A percentile compares a stretch with the other conserved stretches of the same genome.
phyloP scores from a whole-genome alignment of 768 basidiomycete genomes.

The Filobasidium wieringae region DNA sequence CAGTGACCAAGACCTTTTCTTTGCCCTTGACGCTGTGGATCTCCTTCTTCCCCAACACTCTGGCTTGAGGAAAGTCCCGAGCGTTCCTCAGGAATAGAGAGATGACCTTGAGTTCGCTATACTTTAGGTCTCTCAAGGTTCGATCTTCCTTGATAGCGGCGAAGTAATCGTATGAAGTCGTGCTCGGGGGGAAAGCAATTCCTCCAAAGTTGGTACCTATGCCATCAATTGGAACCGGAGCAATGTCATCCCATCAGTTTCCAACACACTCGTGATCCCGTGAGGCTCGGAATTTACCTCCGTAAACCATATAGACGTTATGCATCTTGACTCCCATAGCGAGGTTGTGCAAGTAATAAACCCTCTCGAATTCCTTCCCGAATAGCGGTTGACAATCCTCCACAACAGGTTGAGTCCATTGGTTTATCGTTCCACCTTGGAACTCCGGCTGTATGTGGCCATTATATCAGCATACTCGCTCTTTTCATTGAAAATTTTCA shows the following conservation, averaged over 20 bases:
- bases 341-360: constrained; percentile 54
- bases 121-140: constrained; percentile 50
- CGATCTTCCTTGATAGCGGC: constrained; percentile 50
- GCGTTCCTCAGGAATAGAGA: constrained; percentile 67
- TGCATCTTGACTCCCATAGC: constrained; percentile 70
- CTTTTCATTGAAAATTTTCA: background rate
- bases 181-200: constrained; percentile 51
- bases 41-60: constrained; percentile 40
- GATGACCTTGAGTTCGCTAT: constrained; percentile 64
- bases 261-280: background rate
- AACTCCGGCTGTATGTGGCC: constrained; percentile 46
- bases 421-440: constrained; percentile 67
- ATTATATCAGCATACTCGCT: background rate
- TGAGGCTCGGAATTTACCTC: constrained; percentile 41
- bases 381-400: constrained; percentile 5
- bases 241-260: background rate
- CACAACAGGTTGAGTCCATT: constrained; percentile 54
- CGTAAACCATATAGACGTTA: constrained; percentile 76
- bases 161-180: constrained; percentile 66
- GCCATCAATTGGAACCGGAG: too few species aligned
- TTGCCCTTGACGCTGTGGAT: constrained; percentile 49
- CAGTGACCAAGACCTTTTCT: constrained; percentile 50
- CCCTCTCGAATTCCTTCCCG: constrained; percentile 37
- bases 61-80: constrained; percentile 66
- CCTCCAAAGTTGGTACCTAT: constrained; percentile 71